Evolutionary conservation across 2,329 filamentous ascomycete genomes (phyloP), one percentile per base, ranked within the genome.

Genomic region (Claviceps spartinae): DNA sequence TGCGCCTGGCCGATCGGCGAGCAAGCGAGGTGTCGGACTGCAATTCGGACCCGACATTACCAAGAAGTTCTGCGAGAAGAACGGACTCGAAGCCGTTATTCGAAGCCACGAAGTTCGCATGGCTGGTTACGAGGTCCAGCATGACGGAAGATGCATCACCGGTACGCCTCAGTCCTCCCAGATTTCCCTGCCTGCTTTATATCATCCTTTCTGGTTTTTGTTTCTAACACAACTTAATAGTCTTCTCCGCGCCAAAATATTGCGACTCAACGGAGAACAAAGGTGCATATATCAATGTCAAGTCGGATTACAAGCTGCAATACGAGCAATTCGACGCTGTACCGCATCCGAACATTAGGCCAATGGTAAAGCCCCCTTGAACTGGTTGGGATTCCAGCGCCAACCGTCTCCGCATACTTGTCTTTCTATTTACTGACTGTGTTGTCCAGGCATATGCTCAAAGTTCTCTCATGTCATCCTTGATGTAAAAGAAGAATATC

Each of bases 121-220:
- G 93, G 90, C 93, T 55, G 93, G 93, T n/a, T 98, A 97, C 64
- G 91, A 98, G 67, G 86, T 95, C 59, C 91, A 98, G 74, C 93
- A 98, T 67, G 86, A 93, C 61, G 93, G 91, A 57, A 84, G 82
- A 61, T 98, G 93, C 67, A 96, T 98, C 61, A 98, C 93, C 47
- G 85, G 85, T 87, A 75, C 58, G 76, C 68, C 48, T 44, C 16
- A 46, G 18, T 34, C 7, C 26, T 18, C 26, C 44, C 22, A 41
- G 2, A 20, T 38, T 11, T 42, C 38, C 7, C 42, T 44, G 37
- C 14, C 14, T 42, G 7, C 5, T 42, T 18, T 30, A 20, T 4
- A 13, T 16, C 41, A 9, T n/a, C 5, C 47, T 24, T 22, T 13
- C 47, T 45, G 41, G 61, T 68, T 56, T 67, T 67, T 58, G 56